Evolutionary conservation across 768 basidiomycete genomes (phyloP).

Genomic region (Psilocybe cubensis): DNA sequence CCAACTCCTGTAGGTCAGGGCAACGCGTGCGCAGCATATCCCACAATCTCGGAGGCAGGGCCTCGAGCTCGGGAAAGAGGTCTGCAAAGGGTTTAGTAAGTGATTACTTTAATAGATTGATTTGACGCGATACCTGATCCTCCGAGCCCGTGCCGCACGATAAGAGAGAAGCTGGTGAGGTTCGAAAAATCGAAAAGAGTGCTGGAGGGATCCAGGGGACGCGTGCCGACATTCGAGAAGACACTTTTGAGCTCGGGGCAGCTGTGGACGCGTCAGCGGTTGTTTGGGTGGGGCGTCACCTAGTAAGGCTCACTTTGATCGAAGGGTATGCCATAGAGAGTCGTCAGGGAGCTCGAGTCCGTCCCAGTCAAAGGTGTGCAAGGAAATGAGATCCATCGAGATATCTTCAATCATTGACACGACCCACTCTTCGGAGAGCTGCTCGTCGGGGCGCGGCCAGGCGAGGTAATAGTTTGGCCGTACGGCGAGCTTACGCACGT

Average conservation of each 20-base stretch:
- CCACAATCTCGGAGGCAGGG: slow-evolving; percentile 46
- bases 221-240: slow-evolving; percentile 46
- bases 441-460: slow-evolving; percentile 48
- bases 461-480: slow-evolving; percentile 56
- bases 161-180: slow-evolving; percentile 49
- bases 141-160: slow-evolving; percentile 48
- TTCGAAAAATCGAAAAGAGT: slow-evolving; percentile 45
- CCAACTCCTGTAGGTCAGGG: slow-evolving; percentile 51
- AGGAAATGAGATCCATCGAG: slow-evolving; percentile 31
- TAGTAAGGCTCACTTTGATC: slow-evolving; percentile 34
- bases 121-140: slow-evolving; percentile 33
- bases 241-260: slow-evolving; percentile 47
- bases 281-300: slow-evolving; percentile 1
- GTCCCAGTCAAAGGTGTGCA: slow-evolving; percentile 57
- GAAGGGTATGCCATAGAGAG: slow-evolving; percentile 44
- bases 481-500: slow-evolving; percentile 46
- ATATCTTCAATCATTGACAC: slow-evolving; percentile 36
- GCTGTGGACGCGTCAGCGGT: slow-evolving; percentile 26
- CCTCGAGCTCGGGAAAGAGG: slow-evolving; percentile 41
- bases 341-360: slow-evolving; percentile 50
- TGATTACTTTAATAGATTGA: not conserved
- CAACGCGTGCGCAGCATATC: slow-evolving; percentile 50
- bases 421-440: slow-evolving; percentile 45
- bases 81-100: slow-evolving; percentile 24
- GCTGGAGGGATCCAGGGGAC: slow-evolving; percentile 36